Evolutionary conservation across 2,329 filamentous ascomycete species (phyloP), one percentile per base, ranked within the genome.

Genomic region (Curvularia verruculosa): DNA sequence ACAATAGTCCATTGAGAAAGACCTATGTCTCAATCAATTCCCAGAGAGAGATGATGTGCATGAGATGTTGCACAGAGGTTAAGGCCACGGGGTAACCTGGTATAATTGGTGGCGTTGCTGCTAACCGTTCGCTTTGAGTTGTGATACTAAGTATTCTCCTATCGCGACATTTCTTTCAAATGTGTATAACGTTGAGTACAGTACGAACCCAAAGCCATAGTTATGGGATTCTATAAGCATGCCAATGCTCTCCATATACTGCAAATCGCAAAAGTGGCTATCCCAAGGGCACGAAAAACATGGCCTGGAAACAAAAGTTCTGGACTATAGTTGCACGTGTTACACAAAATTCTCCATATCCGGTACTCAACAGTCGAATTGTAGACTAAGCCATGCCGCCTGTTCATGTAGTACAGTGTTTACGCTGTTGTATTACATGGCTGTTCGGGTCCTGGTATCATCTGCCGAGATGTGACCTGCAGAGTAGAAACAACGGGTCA

Each of bases 351-450:
- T 21, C 29, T 18, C 43, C 13, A 47, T 12, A 28, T 13, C 23
- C 37, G 12, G 28, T 31, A 28, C 47, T 13, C 13, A 48, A 41
- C 13, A 21, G 24, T 12, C 24, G n/a, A 10, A 28, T 18, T 1
- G 5, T 5, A 36, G 40, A 29, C 40, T 44, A 43, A n/a, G 26
- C 9, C 39, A 39, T 52, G 40, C 48, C 51, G 50, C 34, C 19
- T 21, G 29, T 4, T 19, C 4, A 23, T 40, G 48, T 52, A 41
- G 29, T 23, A 55, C 48, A 12, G 23, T 41, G 10, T 44, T 29
- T 56, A 51, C 28, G n/a, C 34, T 18, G 21, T 15, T 23, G 41
- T 54, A 18, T 9, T 19, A 60, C 49, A 36, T 44, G 12, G 18
- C 12, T 4, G 24, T 21, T 53, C 23, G 46, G 45, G 29, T 40